Percentiles rank a stretch among this genome's conserved stretches.
Evolutionary conservation across 352 stramenopile species (phyloP).

Genomic region (Phytophthora pini): DNA sequence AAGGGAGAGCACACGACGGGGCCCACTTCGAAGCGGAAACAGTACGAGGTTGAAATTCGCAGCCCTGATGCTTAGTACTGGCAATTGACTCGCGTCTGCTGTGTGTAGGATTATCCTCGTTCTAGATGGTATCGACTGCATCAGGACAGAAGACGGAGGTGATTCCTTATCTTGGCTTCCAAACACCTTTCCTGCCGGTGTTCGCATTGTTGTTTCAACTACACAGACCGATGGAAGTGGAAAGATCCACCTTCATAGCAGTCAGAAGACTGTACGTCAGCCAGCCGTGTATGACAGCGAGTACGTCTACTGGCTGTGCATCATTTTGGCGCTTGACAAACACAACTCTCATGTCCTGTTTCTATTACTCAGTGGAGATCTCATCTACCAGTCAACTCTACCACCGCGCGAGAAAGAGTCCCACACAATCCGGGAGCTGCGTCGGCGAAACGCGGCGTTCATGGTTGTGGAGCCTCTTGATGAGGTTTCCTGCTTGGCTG

Average conservation of each 20-base stretch:
- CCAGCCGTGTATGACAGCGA: slow-evolving; percentile 70
- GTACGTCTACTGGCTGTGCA: slow-evolving; percentile 30
- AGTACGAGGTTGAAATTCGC: slow-evolving; percentile 14
- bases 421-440: slow-evolving; percentile 77
- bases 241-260: slow-evolving; percentile 43
- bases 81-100: slow-evolving; percentile 5
- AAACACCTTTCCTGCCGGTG: slow-evolving; percentile 67
- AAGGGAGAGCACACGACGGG: slow-evolving; percentile 41
- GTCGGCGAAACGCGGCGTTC: slow-evolving; percentile 63
- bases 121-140: slow-evolving; percentile 82
- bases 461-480: slow-evolving; percentile 77
- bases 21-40: slow-evolving; percentile 34
- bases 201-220: slow-evolving; percentile 79
- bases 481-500: slow-evolving; percentile 61
- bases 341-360: slow-evolving; percentile 1
- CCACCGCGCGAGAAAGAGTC: slow-evolving; percentile 54
- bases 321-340: background rate
- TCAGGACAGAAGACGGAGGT: slow-evolving; percentile 81
- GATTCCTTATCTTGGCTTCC: slow-evolving; percentile 88
- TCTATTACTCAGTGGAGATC: slow-evolving; percentile 48
- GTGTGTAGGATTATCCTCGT: slow-evolving; percentile 73
- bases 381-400: slow-evolving; percentile 71
- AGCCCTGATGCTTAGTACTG: background rate
- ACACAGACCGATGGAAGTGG: slow-evolving; percentile 44
- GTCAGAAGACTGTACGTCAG: slow-evolving; percentile 51